Percentiles rank a stretch among this genome's conserved stretches.
phyloP scores from a whole-genome alignment of 116 monocot species.

The Iris pallida region DNA sequence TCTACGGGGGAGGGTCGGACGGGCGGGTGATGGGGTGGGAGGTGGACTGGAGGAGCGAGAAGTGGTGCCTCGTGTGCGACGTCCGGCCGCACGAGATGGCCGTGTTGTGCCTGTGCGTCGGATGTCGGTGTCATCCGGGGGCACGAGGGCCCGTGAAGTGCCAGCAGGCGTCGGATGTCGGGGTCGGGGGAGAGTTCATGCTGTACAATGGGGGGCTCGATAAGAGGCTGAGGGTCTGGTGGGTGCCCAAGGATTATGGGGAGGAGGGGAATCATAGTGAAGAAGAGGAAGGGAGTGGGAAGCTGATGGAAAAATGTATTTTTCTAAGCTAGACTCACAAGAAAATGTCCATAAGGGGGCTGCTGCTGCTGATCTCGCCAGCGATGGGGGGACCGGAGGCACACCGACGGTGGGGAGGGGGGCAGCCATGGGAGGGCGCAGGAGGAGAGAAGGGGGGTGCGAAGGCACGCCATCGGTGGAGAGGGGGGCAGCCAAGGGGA shows the following conservation, averaged over 20 bases:
- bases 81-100: slow-evolving; percentile 63
- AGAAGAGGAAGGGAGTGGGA: not conserved
- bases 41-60: not conserved
- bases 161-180: slow-evolving; percentile 38
- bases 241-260: slow-evolving; percentile 42
- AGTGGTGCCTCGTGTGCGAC: slow-evolving; percentile 39
- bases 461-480: too few species aligned
- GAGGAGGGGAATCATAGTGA: not conserved
- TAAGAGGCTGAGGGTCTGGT: slow-evolving; percentile 81
- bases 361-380: too few species aligned
- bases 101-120: slow-evolving; percentile 53
- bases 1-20: slow-evolving; percentile 66
- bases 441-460: too few species aligned
- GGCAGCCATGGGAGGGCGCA: too few species aligned
- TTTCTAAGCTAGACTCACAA: not conserved
- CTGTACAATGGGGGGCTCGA: slow-evolving; percentile 82
- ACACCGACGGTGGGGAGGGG: too few species aligned
- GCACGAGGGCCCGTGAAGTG: slow-evolving; percentile 88
- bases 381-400: too few species aligned
- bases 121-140: slow-evolving; percentile 38
- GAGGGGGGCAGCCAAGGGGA: too few species aligned
- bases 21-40: slow-evolving; percentile 59
- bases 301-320: slow-evolving; percentile 1
- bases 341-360: too few species aligned
- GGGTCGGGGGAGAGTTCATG: slow-evolving; percentile 31